These are phyloP conservation scores for Fusarium sp. DNA, from an alignment of 2,329 filamentous ascomycete genomes.

Conservation along the genomic window DNA sequence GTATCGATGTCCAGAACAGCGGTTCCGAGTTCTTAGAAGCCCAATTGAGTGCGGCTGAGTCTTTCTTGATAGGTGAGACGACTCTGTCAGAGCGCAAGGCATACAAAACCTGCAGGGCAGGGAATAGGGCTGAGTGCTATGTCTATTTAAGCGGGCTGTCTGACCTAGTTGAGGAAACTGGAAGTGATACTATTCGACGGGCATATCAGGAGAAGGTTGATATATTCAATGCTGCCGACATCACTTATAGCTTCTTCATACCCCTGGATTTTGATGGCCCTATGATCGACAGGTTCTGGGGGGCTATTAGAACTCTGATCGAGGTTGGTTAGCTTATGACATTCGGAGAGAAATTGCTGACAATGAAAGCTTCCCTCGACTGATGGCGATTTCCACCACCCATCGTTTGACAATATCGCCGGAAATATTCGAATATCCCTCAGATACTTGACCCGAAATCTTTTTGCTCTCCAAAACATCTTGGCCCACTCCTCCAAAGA, in stretches of 20 bases:
- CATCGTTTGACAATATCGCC: constrained; percentile 13
- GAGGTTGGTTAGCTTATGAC: constrained; percentile 41
- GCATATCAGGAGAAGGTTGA: constrained; percentile 53
- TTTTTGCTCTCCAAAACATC: constrained; percentile 48
- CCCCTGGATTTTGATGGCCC: constrained; percentile 52
- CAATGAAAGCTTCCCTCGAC: constrained; percentile 18
- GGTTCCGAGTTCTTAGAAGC: constrained; percentile 30
- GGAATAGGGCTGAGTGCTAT: constrained; percentile 43
- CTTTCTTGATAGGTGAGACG: constrained; percentile 45
- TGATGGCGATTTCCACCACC: background rate
- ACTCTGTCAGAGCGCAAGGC: constrained; percentile 46
- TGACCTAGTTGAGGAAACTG: constrained; percentile 40
- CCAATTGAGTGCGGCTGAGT: constrained; percentile 46
- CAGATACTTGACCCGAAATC: constrained; percentile 41
- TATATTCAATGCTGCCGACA: constrained; percentile 56
- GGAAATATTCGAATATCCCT: constrained; percentile 38
- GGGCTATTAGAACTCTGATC: constrained; percentile 51
- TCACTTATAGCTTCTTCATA: constrained; percentile 58
- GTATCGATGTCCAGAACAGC: background rate
- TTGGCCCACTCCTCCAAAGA: constrained; percentile 45
- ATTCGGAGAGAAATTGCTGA: constrained; percentile 9
- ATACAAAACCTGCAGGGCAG: constrained; percentile 45
- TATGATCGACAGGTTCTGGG: constrained; percentile 59
- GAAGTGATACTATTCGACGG: constrained; percentile 40
- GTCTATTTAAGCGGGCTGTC: constrained; percentile 41